These are phyloP conservation scores for Tetragonia tetragonoides DNA, from an alignment of 148 eudicot genomes.

Conservation along the genomic window DNA sequence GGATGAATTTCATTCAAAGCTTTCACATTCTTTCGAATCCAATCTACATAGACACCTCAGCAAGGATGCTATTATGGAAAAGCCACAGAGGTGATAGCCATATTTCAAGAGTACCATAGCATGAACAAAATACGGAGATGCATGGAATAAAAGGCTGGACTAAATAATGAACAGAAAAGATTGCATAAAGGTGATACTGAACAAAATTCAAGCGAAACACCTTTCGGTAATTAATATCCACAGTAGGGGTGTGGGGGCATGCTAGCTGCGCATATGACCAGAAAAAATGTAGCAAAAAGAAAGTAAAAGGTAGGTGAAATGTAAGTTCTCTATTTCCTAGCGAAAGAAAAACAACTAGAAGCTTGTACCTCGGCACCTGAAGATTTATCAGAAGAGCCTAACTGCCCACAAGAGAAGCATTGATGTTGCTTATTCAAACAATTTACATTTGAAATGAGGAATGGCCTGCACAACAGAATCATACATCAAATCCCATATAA, in stretches of 20 bases:
- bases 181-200: background rate
- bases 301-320: background rate
- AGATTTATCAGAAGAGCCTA: constrained; percentile 42
- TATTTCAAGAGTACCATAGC: background rate
- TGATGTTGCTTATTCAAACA: constrained; percentile 75
- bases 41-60: background rate
- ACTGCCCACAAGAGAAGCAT: constrained; percentile 73
- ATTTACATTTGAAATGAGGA: constrained; percentile 51
- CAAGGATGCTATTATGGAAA: background rate
- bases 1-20: no score
- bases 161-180: background rate
- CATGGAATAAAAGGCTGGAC: background rate
- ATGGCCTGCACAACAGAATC: constrained; percentile 44
- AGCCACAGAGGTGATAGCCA: background rate
- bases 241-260: background rate
- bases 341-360: background rate
- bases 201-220: background rate
- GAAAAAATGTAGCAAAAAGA: constrained; percentile 34
- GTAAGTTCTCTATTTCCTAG: background rate
- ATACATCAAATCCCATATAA: constrained; percentile 5
- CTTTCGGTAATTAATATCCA: no score
- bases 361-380: constrained; percentile 63
- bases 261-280: background rate
- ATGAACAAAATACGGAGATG: background rate
- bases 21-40: no score